These are phyloP conservation scores for Hemileia vastatrix DNA, from an alignment of 1,284 basidiomycete species.

Conservation along the genomic window DNA sequence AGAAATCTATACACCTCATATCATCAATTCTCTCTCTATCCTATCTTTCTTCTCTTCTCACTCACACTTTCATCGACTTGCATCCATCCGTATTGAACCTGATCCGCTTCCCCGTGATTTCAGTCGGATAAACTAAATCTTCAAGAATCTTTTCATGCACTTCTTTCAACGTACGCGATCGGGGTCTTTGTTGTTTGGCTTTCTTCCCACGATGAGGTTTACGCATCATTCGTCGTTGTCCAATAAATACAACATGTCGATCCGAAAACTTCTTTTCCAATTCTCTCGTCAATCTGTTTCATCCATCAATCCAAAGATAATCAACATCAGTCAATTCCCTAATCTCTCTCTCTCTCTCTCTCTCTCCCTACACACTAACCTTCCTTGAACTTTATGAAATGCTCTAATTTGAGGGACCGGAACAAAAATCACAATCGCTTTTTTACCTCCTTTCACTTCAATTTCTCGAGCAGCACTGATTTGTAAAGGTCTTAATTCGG, in stretches of 20 bases:
- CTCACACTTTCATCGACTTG: conserved; percentile 38
- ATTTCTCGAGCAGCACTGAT: conserved; percentile 98
- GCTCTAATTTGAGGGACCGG: conserved; percentile 97
- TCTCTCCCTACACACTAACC: conserved; percentile 55
- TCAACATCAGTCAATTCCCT: too few species aligned
- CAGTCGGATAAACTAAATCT: conserved; percentile 97
- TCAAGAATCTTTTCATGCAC: conserved; percentile 98
- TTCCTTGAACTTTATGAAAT: conserved; percentile 95
- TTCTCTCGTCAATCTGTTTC: conserved; percentile 80
- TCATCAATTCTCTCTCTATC: too few species aligned
- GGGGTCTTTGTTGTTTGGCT: conserved; percentile 90
- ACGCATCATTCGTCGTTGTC: conserved; percentile 95
- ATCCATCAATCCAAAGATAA: too few species aligned
- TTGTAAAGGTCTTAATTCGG: conserved; percentile 87
- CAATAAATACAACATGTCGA: conserved; percentile 96
- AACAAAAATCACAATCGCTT: conserved; percentile 97
- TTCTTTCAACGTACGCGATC: conserved; percentile 89
- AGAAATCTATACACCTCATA: conserved; percentile 83
- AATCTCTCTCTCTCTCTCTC: too few species aligned
- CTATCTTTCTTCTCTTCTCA: too few species aligned
- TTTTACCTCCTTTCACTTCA: conserved; percentile 91
- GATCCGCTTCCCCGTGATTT: conserved; percentile 97
- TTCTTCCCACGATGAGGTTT: conserved; percentile 91
- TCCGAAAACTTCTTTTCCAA: conserved; percentile 99
- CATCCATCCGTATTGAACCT: conserved; percentile 49